Evolutionary conservation across 2,329 filamentous ascomycete species (phyloP).

Genomic region (Chaetoscypha palmicola): DNA sequence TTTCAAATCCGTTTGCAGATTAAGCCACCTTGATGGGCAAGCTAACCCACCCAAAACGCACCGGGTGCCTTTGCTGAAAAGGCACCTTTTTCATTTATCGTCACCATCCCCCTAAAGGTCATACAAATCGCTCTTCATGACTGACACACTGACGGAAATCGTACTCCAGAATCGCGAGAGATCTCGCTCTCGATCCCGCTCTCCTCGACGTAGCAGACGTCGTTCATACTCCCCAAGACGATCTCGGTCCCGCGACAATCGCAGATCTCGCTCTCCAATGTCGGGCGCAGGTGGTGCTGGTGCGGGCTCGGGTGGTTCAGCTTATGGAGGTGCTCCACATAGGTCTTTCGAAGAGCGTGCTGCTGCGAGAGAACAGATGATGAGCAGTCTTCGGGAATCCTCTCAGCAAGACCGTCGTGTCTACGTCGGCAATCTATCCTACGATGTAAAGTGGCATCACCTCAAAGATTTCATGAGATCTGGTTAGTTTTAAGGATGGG

Average conservation of each 20-base stretch:
- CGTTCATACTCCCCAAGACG: constrained; percentile 44
- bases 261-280: constrained; percentile 83
- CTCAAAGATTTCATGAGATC: constrained; percentile 99
- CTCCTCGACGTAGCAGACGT: constrained; percentile 63
- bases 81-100: background rate
- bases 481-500: constrained; percentile 55
- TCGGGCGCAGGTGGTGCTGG: constrained; percentile 59
- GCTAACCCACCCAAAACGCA: constrained; percentile 4
- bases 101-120: background rate
- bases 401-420: constrained; percentile 98
- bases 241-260: constrained; percentile 60
- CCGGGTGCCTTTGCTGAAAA: background rate
- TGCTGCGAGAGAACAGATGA: constrained; percentile 87
- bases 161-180: constrained; percentile 63
- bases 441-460: constrained; percentile 99
- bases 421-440: constrained; percentile 97
- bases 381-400: constrained; percentile 85
- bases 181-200: constrained; percentile 77
- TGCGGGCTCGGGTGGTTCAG: constrained; percentile 60
- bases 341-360: constrained; percentile 79
- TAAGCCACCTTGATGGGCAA: constrained; percentile 15
- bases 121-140: constrained; percentile 22
- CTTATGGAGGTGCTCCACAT: constrained; percentile 59
- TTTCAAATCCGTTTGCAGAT: constrained; percentile 7
- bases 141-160: constrained; percentile 30